Conservation (phyloP, 768 basidiomycete genomes). For the Panellus pusillus region DNA sequence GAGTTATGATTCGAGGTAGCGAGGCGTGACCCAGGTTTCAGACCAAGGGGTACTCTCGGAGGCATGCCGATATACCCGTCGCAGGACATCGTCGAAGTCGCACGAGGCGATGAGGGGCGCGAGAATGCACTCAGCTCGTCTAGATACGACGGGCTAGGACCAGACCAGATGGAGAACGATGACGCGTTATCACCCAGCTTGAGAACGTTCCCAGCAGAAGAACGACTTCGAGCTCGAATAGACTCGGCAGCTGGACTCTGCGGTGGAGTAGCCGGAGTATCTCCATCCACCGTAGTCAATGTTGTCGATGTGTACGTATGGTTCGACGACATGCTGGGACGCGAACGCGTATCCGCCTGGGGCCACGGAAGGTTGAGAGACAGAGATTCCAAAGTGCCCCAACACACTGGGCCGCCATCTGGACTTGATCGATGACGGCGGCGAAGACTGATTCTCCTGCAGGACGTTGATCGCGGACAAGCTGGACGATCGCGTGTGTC, state of each 20-base stretch:
- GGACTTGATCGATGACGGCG: constrained; percentile 29
- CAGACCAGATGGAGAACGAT: constrained; percentile 28
- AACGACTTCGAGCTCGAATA: constrained; percentile 36
- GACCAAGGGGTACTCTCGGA: constrained; percentile 32
- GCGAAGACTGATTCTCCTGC: constrained; percentile 17
- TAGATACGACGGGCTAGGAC: constrained; percentile 25
- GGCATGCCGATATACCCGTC: constrained; percentile 5
- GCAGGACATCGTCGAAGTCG: constrained; percentile 2
- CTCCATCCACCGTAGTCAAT: constrained; percentile 47
- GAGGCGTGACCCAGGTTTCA: constrained; percentile 28
- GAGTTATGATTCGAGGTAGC: constrained; percentile 20
- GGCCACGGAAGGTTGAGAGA: constrained; percentile 41
- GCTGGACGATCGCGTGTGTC: constrained; percentile 52
- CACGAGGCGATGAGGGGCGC: background rate
- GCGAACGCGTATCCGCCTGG: constrained; percentile 49
- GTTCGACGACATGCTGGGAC: constrained; percentile 62
- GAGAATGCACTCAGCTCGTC: constrained; percentile 17
- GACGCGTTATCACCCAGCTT: constrained; percentile 30
- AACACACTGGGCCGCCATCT: constrained; percentile 68
- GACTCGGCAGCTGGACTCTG: constrained; percentile 42
- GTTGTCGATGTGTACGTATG: constrained; percentile 54
- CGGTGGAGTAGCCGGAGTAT: constrained; percentile 40
- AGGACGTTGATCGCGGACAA: constrained; percentile 38
- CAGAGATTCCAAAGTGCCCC: constrained; percentile 59
- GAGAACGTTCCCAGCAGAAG: constrained; percentile 30